Evolutionary conservation across 768 basidiomycete species (phyloP).

Genomic region (Suillus americanus): DNA sequence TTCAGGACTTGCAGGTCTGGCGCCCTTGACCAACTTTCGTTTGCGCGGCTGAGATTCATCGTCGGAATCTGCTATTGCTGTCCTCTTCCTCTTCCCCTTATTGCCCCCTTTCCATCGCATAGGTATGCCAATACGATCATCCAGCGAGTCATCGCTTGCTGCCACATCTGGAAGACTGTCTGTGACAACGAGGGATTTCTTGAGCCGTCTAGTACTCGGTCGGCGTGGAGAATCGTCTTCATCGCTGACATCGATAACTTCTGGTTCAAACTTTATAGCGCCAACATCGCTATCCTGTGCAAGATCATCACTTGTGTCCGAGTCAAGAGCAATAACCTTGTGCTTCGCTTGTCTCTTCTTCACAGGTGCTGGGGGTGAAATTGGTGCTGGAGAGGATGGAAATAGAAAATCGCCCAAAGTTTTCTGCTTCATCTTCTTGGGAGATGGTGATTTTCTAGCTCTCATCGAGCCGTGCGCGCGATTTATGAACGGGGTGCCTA

Average conservation of each 20-base stretch:
- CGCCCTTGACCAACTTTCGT: constrained; percentile 44
- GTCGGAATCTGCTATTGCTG: constrained; percentile 31
- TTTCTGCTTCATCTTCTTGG: constrained; percentile 40
- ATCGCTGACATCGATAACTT: constrained; percentile 21
- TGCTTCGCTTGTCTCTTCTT: constrained; percentile 12
- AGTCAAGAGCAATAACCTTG: constrained; percentile 10
- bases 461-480: constrained; percentile 13
- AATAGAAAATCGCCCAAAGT: constrained; percentile 39
- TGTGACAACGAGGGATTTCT: constrained; percentile 12
- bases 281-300: constrained; percentile 46
- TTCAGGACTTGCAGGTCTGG: constrained; percentile 41
- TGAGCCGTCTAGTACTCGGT: constrained; percentile 17
- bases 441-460: constrained; percentile 12
- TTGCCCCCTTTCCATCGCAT: constrained; percentile 21
- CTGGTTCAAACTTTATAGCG: constrained; percentile 50
- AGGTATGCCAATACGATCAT: constrained; percentile 18
- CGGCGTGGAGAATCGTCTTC: constrained; percentile 26
- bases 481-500: not conserved
- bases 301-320: constrained; percentile 20
- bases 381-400: constrained; percentile 26
- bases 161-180: constrained; percentile 14
- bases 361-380: constrained; percentile 14
- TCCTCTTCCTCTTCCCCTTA: constrained; percentile 22
- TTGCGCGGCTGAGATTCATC: constrained; percentile 35
- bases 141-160: constrained; percentile 23